Conservation (phyloP, 352 stramenopile species). For the Aphanomyces stellatus region DNA sequence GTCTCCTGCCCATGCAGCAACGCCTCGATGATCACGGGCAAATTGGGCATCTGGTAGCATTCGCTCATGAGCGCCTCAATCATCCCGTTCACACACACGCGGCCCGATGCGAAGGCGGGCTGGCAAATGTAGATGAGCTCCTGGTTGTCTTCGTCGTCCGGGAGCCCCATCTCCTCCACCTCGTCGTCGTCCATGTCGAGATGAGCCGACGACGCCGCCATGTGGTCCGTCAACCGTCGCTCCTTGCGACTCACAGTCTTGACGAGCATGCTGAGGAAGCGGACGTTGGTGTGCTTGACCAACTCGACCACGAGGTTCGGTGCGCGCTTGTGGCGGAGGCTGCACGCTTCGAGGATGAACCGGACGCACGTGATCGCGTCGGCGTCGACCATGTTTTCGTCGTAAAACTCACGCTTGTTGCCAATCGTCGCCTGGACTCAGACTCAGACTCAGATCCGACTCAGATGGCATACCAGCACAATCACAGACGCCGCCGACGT, state of each 20-base stretch:
- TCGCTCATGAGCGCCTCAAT: conserved; percentile 68
- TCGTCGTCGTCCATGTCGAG: background rate
- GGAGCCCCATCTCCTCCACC: background rate
- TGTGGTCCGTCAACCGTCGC: conserved; percentile 26
- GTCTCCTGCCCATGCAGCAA: conserved; percentile 50
- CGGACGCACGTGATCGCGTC: conserved; percentile 73
- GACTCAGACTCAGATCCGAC: conserved; percentile 21
- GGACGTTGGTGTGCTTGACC: conserved; percentile 65
- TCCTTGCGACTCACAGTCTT: conserved; percentile 35
- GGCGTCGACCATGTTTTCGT: conserved; percentile 76
- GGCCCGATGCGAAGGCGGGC: conserved; percentile 32
- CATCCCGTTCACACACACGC: conserved; percentile 66
- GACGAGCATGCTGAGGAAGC: conserved; percentile 58
- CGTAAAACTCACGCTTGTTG: conserved; percentile 29
- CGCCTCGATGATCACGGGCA: conserved; percentile 54
- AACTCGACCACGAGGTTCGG: conserved; percentile 69
- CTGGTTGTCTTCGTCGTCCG: conserved; percentile 22
- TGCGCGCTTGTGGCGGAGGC: conserved; percentile 43
- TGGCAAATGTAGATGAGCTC: conserved; percentile 41
- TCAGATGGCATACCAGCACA: conserved; percentile 36
- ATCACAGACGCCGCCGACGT: conserved; percentile 44
- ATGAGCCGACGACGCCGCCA: background rate
- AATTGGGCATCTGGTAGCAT: conserved; percentile 67
- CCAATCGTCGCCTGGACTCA: conserved; percentile 19
- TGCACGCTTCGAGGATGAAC: conserved; percentile 53